phyloP scores from a whole-genome alignment of 2,329 filamentous ascomycete genomes.

The Verticillium isaacii region DNA sequence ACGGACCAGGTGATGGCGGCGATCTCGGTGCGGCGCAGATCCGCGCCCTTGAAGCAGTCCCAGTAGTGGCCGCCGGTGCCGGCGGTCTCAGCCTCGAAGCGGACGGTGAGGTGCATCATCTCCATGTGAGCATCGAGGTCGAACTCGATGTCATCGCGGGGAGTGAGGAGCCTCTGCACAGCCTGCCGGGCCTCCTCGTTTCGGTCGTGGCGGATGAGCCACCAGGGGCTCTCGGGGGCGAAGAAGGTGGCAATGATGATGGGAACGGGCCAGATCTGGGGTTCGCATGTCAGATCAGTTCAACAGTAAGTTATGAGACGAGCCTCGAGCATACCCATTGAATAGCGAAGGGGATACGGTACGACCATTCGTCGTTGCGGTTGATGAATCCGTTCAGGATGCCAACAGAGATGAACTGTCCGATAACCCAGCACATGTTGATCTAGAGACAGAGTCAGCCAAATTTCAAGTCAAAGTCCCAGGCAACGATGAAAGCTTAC shows the following conservation, averaged over 20 bases:
- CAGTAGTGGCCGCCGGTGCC: conserved; percentile 35
- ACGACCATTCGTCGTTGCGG: conserved; percentile 39
- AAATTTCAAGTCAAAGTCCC: not conserved
- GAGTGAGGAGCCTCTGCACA: conserved; percentile 33
- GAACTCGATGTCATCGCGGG: conserved; percentile 29
- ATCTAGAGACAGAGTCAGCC: conserved; percentile 18
- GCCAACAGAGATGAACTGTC: conserved; percentile 45
- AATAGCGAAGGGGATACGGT: conserved; percentile 44
- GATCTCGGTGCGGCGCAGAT: conserved; percentile 50
- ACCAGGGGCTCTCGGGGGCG: conserved; percentile 49
- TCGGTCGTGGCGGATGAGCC: conserved; percentile 40
- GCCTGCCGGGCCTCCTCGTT: conserved; percentile 34
- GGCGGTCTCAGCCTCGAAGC: conserved; percentile 37
- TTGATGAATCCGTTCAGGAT: conserved; percentile 38
- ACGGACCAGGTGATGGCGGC: conserved; percentile 44
- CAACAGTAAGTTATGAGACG: conserved; percentile 20
- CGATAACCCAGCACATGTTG: conserved; percentile 53
- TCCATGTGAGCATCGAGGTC: conserved; percentile 43
- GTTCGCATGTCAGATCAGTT: no score
- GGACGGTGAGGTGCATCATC: conserved; percentile 52
- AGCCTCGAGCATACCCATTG: conserved; percentile 47
- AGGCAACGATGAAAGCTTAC: not conserved
- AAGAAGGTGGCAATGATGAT: conserved; percentile 37
- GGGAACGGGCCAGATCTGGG: conserved; percentile 36
- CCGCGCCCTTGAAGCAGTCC: conserved; percentile 47